Conservation (phyloP, 1,284 basidiomycete species). For the Sutorius eximius region DNA sequence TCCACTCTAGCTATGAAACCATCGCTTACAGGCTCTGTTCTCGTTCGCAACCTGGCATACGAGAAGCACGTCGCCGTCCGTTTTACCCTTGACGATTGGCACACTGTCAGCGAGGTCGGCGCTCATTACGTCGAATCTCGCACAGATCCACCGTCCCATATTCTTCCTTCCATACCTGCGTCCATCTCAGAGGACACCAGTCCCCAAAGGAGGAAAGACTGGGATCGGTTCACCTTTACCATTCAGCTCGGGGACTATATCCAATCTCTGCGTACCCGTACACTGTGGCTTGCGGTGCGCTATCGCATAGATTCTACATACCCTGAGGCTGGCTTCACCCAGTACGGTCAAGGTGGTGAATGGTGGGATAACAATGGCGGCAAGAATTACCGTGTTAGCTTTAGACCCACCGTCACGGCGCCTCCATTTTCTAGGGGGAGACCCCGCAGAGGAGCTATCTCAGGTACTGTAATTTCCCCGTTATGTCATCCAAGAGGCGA, state of each 20-base stretch:
- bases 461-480: slow-evolving; percentile 16
- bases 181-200: slow-evolving; percentile 30
- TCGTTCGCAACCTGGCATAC: slow-evolving; percentile 84
- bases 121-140: slow-evolving; percentile 63
- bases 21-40: slow-evolving; percentile 63
- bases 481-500: neutral
- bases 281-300: slow-evolving; percentile 65
- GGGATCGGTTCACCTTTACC: slow-evolving; percentile 60
- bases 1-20: slow-evolving; percentile 26
- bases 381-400: slow-evolving; percentile 74
- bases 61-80: slow-evolving; percentile 86
- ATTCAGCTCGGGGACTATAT: slow-evolving; percentile 79
- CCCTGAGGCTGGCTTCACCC: slow-evolving; percentile 44
- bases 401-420: slow-evolving; percentile 36
- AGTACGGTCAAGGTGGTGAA: slow-evolving; percentile 47
- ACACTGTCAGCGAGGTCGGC: slow-evolving; percentile 86
- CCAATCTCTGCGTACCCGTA: slow-evolving; percentile 61
- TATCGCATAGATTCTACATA: slow-evolving; percentile 42
- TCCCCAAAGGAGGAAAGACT: slow-evolving; percentile 30
- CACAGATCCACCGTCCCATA: slow-evolving; percentile 43
- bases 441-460: slow-evolving; percentile 20
- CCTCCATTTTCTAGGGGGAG: neutral
- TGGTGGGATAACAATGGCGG: slow-evolving; percentile 92
- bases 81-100: slow-evolving; percentile 94
- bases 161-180: slow-evolving; percentile 31